These are phyloP conservation scores for Maudiozyma saulgeensis DNA, from an alignment of 805 yeast species.

Conservation along the genomic window DNA sequence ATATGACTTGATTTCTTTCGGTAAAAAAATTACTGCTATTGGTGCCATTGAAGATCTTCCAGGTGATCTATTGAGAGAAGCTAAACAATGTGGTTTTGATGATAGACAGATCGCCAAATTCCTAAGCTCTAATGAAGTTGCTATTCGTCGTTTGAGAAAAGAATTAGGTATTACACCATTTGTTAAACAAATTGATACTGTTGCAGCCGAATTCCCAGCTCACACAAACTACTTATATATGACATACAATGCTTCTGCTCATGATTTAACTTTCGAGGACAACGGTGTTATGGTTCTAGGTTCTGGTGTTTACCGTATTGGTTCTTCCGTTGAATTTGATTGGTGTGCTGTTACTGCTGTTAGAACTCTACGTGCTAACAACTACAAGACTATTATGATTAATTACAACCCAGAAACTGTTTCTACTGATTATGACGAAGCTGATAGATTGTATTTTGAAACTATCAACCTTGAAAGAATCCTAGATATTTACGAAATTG, in stretches of 20 bases:
- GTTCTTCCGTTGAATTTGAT: conserved; percentile 97
- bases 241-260: conserved; percentile 85
- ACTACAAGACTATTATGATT: conserved; percentile 88
- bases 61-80: conserved; percentile 55
- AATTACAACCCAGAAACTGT: conserved; percentile 98
- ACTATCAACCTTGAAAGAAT: conserved; percentile 90
- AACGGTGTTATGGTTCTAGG: conserved; percentile 94
- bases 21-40: conserved; percentile 47
- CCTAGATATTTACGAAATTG: conserved; percentile 87
- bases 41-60: conserved; percentile 54
- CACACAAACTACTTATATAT: conserved; percentile 87
- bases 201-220: conserved; percentile 98
- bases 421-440: conserved; percentile 97
- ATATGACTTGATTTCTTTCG: conserved; percentile 62
- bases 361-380: conserved; percentile 80
- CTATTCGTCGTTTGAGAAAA: conserved; percentile 79
- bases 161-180: conserved; percentile 82
- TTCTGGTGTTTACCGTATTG: conserved; percentile 97
- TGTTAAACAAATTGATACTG: conserved; percentile 95
- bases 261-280: conserved; percentile 82
- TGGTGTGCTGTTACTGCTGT: conserved; percentile 99
- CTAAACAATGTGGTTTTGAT: conserved; percentile 94
- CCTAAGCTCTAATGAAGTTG: conserved; percentile 82
- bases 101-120: conserved; percentile 93
- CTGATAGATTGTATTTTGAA: conserved; percentile 92